These are phyloP conservation scores for Colletotrichum noveboracense DNA, from an alignment of 2,329 filamentous ascomycete genomes.

Conservation along the genomic window DNA sequence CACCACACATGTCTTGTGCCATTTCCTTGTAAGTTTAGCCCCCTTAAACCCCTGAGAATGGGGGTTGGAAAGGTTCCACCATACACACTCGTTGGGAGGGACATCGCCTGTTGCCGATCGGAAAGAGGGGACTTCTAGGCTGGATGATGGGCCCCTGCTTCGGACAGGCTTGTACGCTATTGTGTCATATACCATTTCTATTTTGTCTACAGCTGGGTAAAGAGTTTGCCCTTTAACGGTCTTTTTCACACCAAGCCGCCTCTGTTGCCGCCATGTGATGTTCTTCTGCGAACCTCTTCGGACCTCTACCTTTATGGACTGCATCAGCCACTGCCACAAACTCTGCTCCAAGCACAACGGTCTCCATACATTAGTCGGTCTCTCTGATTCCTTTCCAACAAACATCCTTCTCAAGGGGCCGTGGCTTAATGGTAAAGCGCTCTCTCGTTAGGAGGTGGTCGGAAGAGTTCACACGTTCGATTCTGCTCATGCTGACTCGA, in stretches of 20 bases:
- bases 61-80: not conserved
- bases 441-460: not conserved
- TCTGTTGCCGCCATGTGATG: not conserved
- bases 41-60: not conserved
- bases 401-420: not conserved
- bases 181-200: conserved; percentile 19
- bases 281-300: not conserved
- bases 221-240: not conserved
- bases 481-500: not conserved
- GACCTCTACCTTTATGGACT: not conserved
- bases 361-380: not conserved
- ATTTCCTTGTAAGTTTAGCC: conserved; percentile 3
- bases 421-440: not conserved
- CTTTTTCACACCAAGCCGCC: not conserved
- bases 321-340: not conserved
- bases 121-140: not conserved
- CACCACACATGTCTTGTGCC: not conserved
- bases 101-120: not conserved
- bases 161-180: conserved; percentile 1
- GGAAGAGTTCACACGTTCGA: not conserved
- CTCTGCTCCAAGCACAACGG: not conserved
- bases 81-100: conserved; percentile 12
- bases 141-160: not conserved
- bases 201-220: not conserved
- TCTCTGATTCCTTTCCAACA: not conserved